Percentiles rank a stretch among this genome's conserved stretches.
These are phyloP conservation scores for Globisporangium ultimum DNA, from an alignment of 352 stramenopile species.

Conservation along the genomic window DNA sequence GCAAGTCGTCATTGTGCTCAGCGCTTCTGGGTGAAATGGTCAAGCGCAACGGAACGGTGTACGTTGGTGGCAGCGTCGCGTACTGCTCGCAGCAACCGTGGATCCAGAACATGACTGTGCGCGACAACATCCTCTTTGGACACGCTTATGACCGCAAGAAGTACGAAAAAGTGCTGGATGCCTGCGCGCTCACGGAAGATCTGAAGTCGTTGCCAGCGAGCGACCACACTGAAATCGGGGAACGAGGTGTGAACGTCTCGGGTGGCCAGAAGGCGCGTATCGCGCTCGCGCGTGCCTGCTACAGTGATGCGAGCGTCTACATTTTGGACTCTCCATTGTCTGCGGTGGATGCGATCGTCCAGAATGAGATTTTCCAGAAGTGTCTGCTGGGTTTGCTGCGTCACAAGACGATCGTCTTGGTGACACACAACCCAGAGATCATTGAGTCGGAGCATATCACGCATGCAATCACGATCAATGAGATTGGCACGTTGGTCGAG, in stretches of 20 bases:
- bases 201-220: constrained; percentile 51
- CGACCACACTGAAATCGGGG: constrained; percentile 43
- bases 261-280: constrained; percentile 48
- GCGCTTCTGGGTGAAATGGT: constrained; percentile 93
- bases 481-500: no score
- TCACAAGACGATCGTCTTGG: constrained; percentile 53
- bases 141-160: constrained; percentile 31
- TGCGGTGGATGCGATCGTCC: constrained; percentile 39
- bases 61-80: constrained; percentile 37
- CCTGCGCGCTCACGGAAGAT: constrained; percentile 53
- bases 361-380: constrained; percentile 75
- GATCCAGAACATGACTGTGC: constrained; percentile 6
- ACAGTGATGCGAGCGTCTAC: constrained; percentile 32
- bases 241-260: constrained; percentile 33
- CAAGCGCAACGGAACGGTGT: constrained; percentile 12
- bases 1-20: constrained; percentile 92
- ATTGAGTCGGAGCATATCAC: no score
- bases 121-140: constrained; percentile 91
- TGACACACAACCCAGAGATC: constrained; percentile 32
- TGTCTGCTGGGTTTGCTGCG: constrained; percentile 49
- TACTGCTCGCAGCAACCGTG: constrained; percentile 65
- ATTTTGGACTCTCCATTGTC: constrained; percentile 31
- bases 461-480: no score
- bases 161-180: constrained; percentile 43
- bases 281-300: constrained; percentile 50